Conservation (phyloP, 176 grass and related monocot genomes). For the Canna indica region DNA sequence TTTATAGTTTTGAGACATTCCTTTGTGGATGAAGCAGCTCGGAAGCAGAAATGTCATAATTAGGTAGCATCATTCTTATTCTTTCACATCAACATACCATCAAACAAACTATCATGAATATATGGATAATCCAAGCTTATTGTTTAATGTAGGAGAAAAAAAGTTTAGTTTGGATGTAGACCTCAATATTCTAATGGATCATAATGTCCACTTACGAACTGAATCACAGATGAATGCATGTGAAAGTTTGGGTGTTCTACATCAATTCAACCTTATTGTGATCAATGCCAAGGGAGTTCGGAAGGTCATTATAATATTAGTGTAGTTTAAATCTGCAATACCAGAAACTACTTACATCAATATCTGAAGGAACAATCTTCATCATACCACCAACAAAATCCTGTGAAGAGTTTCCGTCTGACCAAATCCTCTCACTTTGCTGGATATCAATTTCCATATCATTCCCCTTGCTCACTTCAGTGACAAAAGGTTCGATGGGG, state of each 20-base stretch:
- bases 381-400: conserved; percentile 63
- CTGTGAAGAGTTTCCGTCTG: conserved; percentile 38
- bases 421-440: conserved; percentile 26
- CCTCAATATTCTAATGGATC: not conserved
- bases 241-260: not conserved
- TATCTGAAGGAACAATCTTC: conserved; percentile 73
- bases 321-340: not conserved
- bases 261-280: not conserved
- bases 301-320: not conserved
- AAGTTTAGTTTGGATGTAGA: too few species aligned
- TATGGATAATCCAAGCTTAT: not conserved
- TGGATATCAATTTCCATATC: conserved; percentile 25
- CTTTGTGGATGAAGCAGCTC: too few species aligned
- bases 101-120: not conserved
- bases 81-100: not conserved
- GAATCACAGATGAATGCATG: not conserved
- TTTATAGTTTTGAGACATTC: too few species aligned
- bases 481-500: conserved; percentile 22
- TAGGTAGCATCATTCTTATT: not conserved
- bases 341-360: conserved; percentile 45
- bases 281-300: not conserved
- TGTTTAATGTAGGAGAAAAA: not conserved
- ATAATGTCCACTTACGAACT: not conserved
- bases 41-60: too few species aligned
- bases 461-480: conserved; percentile 28